Evolutionary conservation across 129 eudicot genomes (phyloP).

Genomic region (Solidago caesia): DNA sequence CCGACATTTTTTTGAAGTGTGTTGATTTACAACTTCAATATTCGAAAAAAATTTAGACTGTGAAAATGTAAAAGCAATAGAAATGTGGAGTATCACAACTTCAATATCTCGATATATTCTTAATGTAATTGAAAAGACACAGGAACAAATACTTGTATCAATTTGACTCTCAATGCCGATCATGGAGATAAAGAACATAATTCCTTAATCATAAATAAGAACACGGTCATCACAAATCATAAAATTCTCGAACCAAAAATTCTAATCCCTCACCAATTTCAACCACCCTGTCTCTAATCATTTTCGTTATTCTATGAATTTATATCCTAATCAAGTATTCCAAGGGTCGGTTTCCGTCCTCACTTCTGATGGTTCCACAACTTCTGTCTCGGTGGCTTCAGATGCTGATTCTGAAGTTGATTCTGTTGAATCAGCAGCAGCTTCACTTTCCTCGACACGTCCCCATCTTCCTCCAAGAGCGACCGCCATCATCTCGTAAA

Average conservation of each 20-base stretch:
- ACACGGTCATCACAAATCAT: neutral
- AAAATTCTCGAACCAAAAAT: conserved; percentile 24
- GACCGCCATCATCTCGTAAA: conserved; percentile 98
- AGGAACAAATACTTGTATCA: too few species aligned
- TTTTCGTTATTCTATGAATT: neutral
- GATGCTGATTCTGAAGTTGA: conserved; percentile 30
- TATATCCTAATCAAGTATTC: conserved; percentile 54
- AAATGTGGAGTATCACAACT: too few species aligned
- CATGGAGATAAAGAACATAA: neutral
- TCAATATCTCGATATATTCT: neutral
- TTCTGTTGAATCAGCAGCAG: conserved; percentile 40
- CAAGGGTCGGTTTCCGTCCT: conserved; percentile 85
- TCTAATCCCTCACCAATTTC: neutral
- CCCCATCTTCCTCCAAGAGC: conserved; percentile 99
- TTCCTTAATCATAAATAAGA: neutral
- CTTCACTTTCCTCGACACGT: conserved; percentile 49
- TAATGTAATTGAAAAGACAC: too few species aligned
- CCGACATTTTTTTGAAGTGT: too few species aligned
- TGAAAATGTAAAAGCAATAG: too few species aligned
- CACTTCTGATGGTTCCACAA: conserved; percentile 93
- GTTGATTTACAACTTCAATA: too few species aligned
- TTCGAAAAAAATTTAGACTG: too few species aligned
- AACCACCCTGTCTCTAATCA: conserved; percentile 8
- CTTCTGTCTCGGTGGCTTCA: conserved; percentile 46
- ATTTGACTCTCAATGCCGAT: neutral